Conservation (phyloP, 2,329 filamentous ascomycete genomes). For the Dactylellina parvicollis region DNA sequence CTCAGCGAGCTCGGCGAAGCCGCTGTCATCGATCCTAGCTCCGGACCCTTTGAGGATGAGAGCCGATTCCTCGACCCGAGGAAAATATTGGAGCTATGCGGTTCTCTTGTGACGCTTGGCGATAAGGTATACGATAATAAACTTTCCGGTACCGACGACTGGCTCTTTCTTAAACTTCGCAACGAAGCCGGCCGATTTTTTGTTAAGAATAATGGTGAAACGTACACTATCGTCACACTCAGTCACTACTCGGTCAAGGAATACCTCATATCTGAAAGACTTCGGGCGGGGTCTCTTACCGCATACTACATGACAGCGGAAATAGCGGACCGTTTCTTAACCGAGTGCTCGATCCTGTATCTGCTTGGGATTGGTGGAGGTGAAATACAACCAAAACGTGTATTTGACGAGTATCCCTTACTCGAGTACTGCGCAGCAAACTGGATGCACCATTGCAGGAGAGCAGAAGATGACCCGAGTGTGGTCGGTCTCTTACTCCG, state of each 20-base stretch:
- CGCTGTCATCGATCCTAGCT: conserved; percentile 29
- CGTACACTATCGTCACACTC: conserved; percentile 14
- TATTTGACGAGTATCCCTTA: conserved; percentile 27
- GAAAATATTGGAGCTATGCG: conserved; percentile 38
- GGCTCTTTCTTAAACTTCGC: conserved; percentile 19
- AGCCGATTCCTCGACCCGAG: conserved; percentile 31
- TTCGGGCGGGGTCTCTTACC: not conserved
- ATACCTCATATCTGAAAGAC: conserved; percentile 21
- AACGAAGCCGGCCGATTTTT: not conserved
- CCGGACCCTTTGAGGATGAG: conserved; percentile 27
- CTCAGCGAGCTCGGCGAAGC: conserved; percentile 32
- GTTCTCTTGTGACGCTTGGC: conserved; percentile 12
- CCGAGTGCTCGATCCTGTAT: conserved; percentile 32
- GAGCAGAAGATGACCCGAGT: not conserved
- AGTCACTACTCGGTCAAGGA: conserved; percentile 47
- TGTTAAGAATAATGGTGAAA: not conserved
- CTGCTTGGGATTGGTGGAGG: conserved; percentile 18
- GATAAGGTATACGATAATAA: not conserved
- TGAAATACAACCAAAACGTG: not conserved
- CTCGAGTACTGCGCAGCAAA: conserved; percentile 32
- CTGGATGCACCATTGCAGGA: conserved; percentile 29
- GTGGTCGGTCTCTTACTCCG: not conserved
- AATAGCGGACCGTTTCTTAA: conserved; percentile 1
- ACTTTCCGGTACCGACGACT: not conserved
- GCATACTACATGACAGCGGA: conserved; percentile 6